phyloP scores from a whole-genome alignment of 192 early-diverging fungal genomes.

The Coemansia asiatica region DNA sequence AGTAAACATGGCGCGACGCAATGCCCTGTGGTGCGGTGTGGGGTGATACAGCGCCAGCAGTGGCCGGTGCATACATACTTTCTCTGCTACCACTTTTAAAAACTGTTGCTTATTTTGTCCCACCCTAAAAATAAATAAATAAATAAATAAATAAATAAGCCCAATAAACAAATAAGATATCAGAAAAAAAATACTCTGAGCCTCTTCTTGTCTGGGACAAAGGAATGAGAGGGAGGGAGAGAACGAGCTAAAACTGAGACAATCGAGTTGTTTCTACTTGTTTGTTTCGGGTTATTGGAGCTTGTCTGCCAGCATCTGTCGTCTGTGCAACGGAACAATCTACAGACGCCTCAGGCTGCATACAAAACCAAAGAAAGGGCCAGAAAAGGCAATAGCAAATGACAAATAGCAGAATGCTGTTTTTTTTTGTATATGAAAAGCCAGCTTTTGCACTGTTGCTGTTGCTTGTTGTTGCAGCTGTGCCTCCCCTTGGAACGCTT shows the following conservation, averaged over 20 bases:
- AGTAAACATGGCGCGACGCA: not conserved
- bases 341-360: not conserved
- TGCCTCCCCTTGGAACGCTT: too few relatives aligned
- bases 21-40: too few relatives aligned
- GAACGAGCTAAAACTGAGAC: not conserved
- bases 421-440: not conserved
- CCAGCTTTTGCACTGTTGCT: not conserved
- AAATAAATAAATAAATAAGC: not conserved
- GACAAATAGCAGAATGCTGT: not conserved
- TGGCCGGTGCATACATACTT: not conserved
- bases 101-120: not conserved
- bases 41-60: not conserved
- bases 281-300: not conserved
- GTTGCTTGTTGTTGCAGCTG: too few relatives aligned
- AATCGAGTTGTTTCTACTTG: not conserved
- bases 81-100: too few relatives aligned
- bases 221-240: too few relatives aligned
- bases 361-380: not conserved
- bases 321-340: not conserved
- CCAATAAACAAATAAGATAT: too few relatives aligned
- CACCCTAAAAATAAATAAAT: not conserved
- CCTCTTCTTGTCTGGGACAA: too few relatives aligned
- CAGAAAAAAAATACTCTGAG: too few relatives aligned
- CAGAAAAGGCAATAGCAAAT: not conserved
- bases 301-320: not conserved